A percentile compares a stretch with the other conserved stretches of the same genome.
Evolutionary conservation across 2,329 filamentous ascomycete species (phyloP).

Genomic region (Emericellopsis cladophorae): DNA sequence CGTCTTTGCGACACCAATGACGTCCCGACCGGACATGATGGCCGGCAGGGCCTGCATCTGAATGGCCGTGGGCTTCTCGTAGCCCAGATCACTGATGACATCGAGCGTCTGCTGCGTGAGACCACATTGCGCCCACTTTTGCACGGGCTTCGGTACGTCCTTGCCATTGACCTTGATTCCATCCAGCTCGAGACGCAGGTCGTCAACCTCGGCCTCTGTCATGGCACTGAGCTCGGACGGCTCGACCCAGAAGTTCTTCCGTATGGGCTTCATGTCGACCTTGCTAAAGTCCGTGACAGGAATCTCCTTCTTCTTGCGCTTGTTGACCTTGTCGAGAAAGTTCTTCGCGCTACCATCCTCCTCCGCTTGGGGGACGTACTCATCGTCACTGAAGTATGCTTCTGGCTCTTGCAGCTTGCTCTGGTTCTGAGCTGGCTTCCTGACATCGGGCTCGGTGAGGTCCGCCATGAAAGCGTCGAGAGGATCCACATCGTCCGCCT

Average conservation of each 20-base stretch:
- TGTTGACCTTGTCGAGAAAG: slow-evolving; percentile 41
- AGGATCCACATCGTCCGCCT: slow-evolving; percentile 67
- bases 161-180: slow-evolving; percentile 89
- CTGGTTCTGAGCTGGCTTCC: slow-evolving; percentile 13
- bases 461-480: slow-evolving; percentile 95
- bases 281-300: slow-evolving; percentile 78
- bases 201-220: slow-evolving; percentile 72
- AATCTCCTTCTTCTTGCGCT: slow-evolving; percentile 92
- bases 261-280: slow-evolving; percentile 70
- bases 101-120: slow-evolving; percentile 78
- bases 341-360: slow-evolving; percentile 32
- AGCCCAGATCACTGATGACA: slow-evolving; percentile 69
- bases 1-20: slow-evolving; percentile 93
- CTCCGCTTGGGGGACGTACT: slow-evolving; percentile 42
- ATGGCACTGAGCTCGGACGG: slow-evolving; percentile 72
- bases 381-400: slow-evolving; percentile 81
- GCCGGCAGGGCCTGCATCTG: slow-evolving; percentile 91
- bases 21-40: slow-evolving; percentile 91
- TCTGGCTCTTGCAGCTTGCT: slow-evolving; percentile 55
- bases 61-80: slow-evolving; percentile 82
- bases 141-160: slow-evolving; percentile 82
- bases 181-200: slow-evolving; percentile 76
- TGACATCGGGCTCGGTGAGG: slow-evolving; percentile 41
- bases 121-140: slow-evolving; percentile 94
- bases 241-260: slow-evolving; percentile 92